These are phyloP conservation scores for Hypoxylon sp. DNA, from an alignment of 2,329 filamentous ascomycete species.

Conservation along the genomic window DNA sequence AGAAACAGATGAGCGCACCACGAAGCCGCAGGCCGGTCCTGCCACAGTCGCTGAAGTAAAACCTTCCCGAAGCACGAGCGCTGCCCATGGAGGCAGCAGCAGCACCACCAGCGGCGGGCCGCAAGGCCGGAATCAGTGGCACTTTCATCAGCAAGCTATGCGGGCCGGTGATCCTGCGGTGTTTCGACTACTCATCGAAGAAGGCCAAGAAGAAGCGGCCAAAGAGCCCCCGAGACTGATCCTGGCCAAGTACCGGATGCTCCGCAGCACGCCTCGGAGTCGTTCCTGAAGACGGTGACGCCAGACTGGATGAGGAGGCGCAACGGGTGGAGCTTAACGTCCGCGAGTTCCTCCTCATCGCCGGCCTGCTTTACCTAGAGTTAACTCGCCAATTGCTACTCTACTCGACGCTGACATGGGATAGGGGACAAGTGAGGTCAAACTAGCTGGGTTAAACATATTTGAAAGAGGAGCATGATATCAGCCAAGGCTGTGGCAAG, in stretches of 20 bases:
- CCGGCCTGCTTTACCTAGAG: no score
- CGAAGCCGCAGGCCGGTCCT: background rate
- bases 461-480: background rate
- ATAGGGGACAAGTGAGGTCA: background rate
- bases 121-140: background rate
- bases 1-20: background rate
- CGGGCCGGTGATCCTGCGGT: background rate
- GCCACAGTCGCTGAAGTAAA: no score
- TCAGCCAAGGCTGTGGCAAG: background rate
- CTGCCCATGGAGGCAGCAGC: background rate
- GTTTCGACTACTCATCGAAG: background rate
- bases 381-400: background rate
- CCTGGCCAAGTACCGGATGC: constrained; percentile 39
- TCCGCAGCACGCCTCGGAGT: constrained; percentile 58
- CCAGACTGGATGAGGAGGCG: constrained; percentile 54
- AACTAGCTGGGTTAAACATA: background rate
- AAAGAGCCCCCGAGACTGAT: constrained; percentile 7
- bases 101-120: background rate
- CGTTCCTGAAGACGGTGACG: constrained; percentile 58
- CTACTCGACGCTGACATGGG: background rate
- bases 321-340: constrained; percentile 53
- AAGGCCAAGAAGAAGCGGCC: constrained; percentile 2
- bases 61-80: background rate
- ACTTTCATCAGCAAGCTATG: background rate
- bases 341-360: constrained; percentile 37